Percentiles rank a stretch among this genome's conserved stretches.
Evolutionary conservation across 352 stramenopile species (phyloP).

Genomic region (Phytophthora constricta): DNA sequence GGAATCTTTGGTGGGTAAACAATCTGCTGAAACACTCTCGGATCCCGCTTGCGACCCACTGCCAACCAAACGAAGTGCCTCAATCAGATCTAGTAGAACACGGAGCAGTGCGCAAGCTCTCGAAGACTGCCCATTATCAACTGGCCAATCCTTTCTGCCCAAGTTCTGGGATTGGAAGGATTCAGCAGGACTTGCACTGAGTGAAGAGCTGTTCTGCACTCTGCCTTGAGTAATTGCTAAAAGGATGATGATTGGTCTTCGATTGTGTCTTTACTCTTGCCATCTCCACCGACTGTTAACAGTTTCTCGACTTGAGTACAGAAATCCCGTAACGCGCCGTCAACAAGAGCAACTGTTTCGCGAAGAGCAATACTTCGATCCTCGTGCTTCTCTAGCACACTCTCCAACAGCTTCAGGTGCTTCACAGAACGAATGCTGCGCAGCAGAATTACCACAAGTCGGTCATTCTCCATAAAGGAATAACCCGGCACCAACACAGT

Average conservation of each 20-base stretch:
- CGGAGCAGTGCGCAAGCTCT: constrained; percentile 19
- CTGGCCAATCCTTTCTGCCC: neutral
- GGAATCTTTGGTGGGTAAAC: neutral
- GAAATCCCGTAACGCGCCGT: constrained; percentile 44
- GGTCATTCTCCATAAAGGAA: constrained; percentile 79
- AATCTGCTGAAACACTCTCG: neutral
- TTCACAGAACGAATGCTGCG: constrained; percentile 71
- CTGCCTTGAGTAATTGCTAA: no score
- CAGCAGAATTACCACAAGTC: constrained; percentile 72
- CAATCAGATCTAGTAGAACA: constrained; percentile 39
- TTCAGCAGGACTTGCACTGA: no score
- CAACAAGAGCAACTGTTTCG: constrained; percentile 36
- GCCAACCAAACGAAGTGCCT: constrained; percentile 21
- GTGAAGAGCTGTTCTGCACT: no score
- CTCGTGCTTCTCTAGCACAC: constrained; percentile 58
- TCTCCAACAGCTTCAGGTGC: constrained; percentile 55
- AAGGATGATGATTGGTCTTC: no score
- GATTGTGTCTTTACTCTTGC: no score
- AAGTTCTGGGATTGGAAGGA: no score
- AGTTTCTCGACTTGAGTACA: constrained; percentile 15
- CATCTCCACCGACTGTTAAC: no score
- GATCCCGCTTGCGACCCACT: neutral
- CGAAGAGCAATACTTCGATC: constrained; percentile 43
- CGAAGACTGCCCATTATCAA: constrained; percentile 3
- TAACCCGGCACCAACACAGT: constrained; percentile 25